phyloP scores from a whole-genome alignment of 257 asterid genomes.

The Parsonsia alboflavescens region DNA sequence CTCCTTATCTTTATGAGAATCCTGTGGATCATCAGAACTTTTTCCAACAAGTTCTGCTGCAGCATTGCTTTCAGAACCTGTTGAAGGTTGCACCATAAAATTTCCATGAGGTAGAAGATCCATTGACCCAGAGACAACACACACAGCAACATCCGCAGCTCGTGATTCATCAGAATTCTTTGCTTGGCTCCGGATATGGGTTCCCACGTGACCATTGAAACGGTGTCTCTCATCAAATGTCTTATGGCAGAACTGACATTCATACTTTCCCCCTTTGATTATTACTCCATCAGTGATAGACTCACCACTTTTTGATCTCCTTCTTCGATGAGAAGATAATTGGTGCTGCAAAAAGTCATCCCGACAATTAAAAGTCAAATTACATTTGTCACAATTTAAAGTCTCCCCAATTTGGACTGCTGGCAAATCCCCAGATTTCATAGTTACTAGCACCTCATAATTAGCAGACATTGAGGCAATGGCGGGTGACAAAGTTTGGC shows the following conservation, averaged over 20 bases:
- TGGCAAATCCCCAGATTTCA: conserved; percentile 26
- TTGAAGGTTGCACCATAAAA: conserved; percentile 23
- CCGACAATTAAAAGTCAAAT: conserved; percentile 32
- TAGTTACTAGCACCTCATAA: conserved; percentile 28
- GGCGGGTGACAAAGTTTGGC: conserved; percentile 31
- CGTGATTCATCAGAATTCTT: conserved; percentile 37
- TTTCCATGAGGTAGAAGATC: conserved; percentile 27
- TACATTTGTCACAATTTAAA: conserved; percentile 41
- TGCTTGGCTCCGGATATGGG: conserved; percentile 54
- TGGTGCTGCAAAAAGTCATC: conserved; percentile 50
- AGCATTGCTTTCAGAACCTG: conserved; percentile 14
- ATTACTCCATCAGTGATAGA: conserved; percentile 64
- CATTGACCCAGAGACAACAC: conserved; percentile 23
- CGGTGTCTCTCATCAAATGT: conserved; percentile 51
- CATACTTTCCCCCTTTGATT: conserved; percentile 57
- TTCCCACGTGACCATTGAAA: conserved; percentile 68
- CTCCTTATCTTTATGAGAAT: conserved; percentile 21
- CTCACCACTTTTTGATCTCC: conserved; percentile 34
- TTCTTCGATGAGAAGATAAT: conserved; percentile 45
- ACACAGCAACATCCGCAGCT: conserved; percentile 17
- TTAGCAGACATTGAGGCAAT: conserved; percentile 23
- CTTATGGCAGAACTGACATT: conserved; percentile 70
- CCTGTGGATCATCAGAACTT: conserved; percentile 22
- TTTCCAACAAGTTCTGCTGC: conserved; percentile 2
- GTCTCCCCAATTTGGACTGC: conserved; percentile 36